phyloP scores from a whole-genome alignment of 2,329 filamentous ascomycete genomes.

The Seiridium unicorne region DNA sequence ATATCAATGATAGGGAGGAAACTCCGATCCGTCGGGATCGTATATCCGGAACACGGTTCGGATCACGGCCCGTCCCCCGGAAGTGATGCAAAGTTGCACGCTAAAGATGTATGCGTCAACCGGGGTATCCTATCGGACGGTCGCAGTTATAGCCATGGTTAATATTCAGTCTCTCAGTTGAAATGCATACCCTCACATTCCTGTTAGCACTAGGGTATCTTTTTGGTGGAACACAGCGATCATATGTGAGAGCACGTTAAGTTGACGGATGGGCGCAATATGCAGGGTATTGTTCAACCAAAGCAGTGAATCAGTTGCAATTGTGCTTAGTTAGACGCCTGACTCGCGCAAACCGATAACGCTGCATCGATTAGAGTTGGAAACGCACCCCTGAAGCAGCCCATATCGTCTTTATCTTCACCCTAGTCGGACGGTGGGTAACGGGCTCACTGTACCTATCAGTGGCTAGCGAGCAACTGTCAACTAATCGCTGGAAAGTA shows the following conservation, averaged over 20 bases:
- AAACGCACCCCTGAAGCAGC: too few species aligned
- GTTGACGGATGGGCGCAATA: too few species aligned
- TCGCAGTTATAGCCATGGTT: background rate
- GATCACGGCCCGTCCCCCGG: conserved; percentile 21
- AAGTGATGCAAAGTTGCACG: conserved; percentile 19
- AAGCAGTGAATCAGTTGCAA: too few species aligned
- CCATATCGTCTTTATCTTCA: too few species aligned
- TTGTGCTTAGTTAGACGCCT: too few species aligned
- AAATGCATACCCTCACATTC: background rate
- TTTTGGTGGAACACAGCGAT: background rate
- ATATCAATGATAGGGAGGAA: conserved; percentile 41
- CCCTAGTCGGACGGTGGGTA: too few species aligned
- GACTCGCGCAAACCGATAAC: too few species aligned
- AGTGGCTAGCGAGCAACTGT: too few species aligned
- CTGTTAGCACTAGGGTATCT: background rate
- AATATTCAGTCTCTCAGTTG: background rate
- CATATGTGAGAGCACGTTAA: background rate
- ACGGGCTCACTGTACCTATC: too few species aligned
- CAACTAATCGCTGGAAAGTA: too few species aligned
- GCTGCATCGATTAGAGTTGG: too few species aligned
- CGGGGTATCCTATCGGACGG: background rate
- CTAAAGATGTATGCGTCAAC: conserved; percentile 7
- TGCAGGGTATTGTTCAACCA: too few species aligned
- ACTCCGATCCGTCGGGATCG: conserved; percentile 23
- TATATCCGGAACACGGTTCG: conserved; percentile 18